Percentiles rank a stretch among this genome's conserved stretches.
These are phyloP conservation scores for Pleurotus tuber-regium DNA, from an alignment of 768 basidiomycete species.

Conservation along the genomic window DNA sequence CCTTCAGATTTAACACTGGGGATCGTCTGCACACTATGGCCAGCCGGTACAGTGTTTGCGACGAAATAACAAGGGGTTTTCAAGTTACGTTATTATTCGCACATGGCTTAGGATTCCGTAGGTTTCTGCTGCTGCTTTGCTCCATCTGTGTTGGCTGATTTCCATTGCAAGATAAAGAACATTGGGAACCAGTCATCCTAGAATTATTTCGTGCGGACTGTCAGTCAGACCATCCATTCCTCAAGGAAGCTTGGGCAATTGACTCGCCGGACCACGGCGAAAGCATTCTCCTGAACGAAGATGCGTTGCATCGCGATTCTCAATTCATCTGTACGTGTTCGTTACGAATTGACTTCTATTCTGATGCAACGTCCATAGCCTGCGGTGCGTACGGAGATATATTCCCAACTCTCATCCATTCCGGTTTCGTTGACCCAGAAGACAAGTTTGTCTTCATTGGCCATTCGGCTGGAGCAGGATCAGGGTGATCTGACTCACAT, in stretches of 20 bases:
- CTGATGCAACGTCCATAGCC: constrained; percentile 34
- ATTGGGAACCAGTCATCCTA: constrained; percentile 54
- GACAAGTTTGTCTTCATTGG: constrained; percentile 49
- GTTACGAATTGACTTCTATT: neutral
- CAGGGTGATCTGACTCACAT: constrained; percentile 31
- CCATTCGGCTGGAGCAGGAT: constrained; percentile 53
- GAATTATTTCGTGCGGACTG: constrained; percentile 35
- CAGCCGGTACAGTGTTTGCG: constrained; percentile 1
- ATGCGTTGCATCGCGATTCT: constrained; percentile 37
- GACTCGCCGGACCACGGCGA: constrained; percentile 59
- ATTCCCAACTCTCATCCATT: constrained; percentile 44
- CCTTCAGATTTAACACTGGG: neutral
- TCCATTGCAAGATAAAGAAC: constrained; percentile 43
- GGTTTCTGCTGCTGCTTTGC: neutral
- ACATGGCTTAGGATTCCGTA: constrained; percentile 42
- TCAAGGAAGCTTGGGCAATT: constrained; percentile 49
- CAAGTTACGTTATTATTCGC: constrained; percentile 46
- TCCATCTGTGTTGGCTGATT: neutral
- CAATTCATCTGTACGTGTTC: constrained; percentile 38
- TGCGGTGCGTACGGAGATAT: constrained; percentile 40
- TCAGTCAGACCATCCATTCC: constrained; percentile 22
- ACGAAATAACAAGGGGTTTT: neutral
- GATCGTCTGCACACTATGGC: neutral
- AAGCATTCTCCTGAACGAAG: constrained; percentile 45
- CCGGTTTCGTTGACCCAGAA: constrained; percentile 46